phyloP scores from a whole-genome alignment of 345 rosid genomes.

The Populus nigra region DNA sequence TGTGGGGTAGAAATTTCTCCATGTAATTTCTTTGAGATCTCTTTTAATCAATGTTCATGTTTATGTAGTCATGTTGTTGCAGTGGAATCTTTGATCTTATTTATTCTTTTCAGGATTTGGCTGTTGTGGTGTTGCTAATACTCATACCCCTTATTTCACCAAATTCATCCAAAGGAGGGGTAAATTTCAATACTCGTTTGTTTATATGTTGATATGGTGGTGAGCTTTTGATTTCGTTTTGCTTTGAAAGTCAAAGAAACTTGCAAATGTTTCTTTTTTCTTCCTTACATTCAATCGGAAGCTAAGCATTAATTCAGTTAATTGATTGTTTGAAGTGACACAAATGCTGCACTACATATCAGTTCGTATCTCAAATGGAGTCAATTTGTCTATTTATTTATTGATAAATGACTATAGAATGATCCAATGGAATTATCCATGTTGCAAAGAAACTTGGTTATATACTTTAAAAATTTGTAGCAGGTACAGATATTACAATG shows the following conservation, averaged over 20 bases:
- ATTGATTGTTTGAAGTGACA: conserved; percentile 1
- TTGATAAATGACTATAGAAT: not conserved
- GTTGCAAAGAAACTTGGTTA: not conserved
- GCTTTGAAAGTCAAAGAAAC: not conserved
- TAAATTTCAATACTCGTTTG: conserved; percentile 36
- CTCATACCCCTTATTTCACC: conserved; percentile 98
- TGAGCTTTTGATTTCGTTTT: conserved; percentile 10
- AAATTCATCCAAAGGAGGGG: conserved; percentile 99
- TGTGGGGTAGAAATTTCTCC: not conserved
- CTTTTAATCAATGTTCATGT: not conserved
- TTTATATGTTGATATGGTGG: conserved; percentile 12
- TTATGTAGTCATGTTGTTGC: conserved; percentile 10
- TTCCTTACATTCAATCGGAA: not conserved
- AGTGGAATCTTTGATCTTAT: conserved; percentile 7
- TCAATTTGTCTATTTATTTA: not conserved
- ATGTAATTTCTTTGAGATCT: not conserved
- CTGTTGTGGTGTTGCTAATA: conserved; percentile 93
- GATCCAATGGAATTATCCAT: not conserved
- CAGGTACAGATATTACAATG: not conserved
- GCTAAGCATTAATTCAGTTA: not conserved
- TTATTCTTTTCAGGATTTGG: conserved; percentile 73
- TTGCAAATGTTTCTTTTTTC: not conserved
- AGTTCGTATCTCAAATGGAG: not conserved
- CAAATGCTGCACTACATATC: not conserved
- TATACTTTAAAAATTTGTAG: not conserved